Evolutionary conservation across 768 basidiomycete genomes (phyloP).

Genomic region (Cystofilobasidium ferigula): DNA sequence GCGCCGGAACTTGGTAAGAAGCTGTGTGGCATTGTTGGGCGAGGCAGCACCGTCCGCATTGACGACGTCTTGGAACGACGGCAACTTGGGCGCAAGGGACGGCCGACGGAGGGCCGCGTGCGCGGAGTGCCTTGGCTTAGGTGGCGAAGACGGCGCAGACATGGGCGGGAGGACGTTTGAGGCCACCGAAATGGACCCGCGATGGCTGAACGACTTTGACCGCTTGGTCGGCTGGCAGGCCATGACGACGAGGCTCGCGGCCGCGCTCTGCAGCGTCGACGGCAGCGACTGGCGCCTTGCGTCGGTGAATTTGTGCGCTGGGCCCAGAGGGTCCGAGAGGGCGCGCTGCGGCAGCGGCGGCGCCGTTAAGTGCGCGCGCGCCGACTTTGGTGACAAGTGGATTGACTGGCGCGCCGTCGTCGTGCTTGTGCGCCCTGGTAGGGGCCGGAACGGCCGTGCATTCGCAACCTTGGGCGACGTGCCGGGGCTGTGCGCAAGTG

Average conservation of each 20-base stretch:
- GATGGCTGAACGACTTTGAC: not conserved
- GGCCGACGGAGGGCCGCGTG: not conserved
- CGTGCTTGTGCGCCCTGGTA: not conserved
- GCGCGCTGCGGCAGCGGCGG: not conserved
- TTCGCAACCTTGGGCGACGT: not conserved
- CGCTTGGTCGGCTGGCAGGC: not conserved
- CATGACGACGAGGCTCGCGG: not conserved
- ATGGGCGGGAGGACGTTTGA: not conserved
- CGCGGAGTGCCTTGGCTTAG: not conserved
- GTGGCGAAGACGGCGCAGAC: not conserved
- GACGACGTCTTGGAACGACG: slow-evolving; percentile 3
- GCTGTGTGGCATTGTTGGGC: not conserved
- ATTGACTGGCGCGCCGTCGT: not conserved
- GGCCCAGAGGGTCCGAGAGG: not conserved
- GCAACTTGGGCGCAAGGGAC: not conserved
- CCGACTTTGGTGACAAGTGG: not conserved
- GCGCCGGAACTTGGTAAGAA: not conserved
- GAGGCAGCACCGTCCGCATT: not conserved
- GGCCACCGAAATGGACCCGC: not conserved
- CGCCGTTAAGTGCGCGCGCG: not conserved
- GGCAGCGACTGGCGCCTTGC: not conserved
- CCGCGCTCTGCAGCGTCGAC: not conserved
- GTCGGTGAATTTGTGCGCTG: not conserved
- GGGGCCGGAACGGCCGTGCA: not conserved
- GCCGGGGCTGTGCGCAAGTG: slow-evolving; percentile 47